Percentiles rank a stretch among this genome's conserved stretches.
Conservation (phyloP, 2,329 filamentous ascomycete genomes). For the Pyricularia sp. region DNA sequence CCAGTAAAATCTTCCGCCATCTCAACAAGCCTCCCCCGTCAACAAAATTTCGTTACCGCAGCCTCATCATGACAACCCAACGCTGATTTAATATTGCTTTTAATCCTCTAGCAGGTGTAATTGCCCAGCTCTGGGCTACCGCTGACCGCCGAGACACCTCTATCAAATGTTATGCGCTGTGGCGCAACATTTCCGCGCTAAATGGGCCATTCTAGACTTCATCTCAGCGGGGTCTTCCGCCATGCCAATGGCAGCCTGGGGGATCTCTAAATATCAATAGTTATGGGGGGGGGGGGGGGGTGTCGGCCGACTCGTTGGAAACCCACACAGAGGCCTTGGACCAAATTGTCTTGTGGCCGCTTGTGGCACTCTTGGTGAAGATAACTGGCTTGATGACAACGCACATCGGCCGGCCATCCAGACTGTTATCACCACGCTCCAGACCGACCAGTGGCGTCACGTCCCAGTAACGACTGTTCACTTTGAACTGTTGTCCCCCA, state of each 20-base stretch:
- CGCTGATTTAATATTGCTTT: neutral
- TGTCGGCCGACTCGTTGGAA: neutral
- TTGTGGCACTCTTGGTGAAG: neutral
- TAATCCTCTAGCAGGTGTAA: neutral
- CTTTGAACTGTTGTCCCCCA: neutral
- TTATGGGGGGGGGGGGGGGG: neutral
- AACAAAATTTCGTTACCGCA: neutral
- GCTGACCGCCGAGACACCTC: neutral
- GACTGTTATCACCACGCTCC: neutral
- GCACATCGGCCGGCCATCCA: constrained; percentile 1
- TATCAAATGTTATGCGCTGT: neutral
- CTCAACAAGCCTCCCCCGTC: neutral
- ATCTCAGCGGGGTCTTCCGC: neutral
- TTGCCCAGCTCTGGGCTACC: neutral
- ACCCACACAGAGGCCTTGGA: constrained; percentile 3
- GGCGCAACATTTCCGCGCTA: neutral
- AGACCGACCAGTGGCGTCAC: neutral
- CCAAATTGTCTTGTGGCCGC: neutral
- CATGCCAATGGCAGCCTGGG: neutral
- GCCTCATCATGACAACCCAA: neutral
- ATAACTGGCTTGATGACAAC: constrained; percentile 1
- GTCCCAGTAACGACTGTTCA: neutral
- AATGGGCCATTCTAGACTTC: neutral
- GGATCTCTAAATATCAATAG: neutral
- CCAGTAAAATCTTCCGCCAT: neutral